Conservation (phyloP, 345 rosid genomes). For the Populus simonii region DNA sequence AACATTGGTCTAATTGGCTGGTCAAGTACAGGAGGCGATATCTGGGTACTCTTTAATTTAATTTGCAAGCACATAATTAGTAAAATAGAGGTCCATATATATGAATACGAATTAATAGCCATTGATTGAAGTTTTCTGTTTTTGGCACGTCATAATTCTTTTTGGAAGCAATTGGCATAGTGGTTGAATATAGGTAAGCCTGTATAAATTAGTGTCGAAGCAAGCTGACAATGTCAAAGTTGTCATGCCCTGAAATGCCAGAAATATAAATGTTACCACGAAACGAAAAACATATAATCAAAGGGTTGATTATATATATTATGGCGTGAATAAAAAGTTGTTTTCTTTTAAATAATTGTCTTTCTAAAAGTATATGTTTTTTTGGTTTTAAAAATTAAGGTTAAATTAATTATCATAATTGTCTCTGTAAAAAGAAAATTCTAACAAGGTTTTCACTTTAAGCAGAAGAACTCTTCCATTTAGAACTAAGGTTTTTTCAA, state of each 20-base stretch:
- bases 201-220: not conserved
- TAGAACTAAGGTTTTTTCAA: too few relatives aligned
- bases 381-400: too few relatives aligned
- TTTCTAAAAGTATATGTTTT: too few relatives aligned
- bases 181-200: not conserved
- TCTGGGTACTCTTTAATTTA: not conserved
- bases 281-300: too few relatives aligned
- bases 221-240: slow-evolving; percentile 23
- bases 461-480: too few relatives aligned
- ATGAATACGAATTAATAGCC: slow-evolving; percentile 13
- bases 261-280: not conserved
- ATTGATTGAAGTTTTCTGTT: slow-evolving; percentile 13
- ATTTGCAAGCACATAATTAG: not conserved
- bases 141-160: not conserved
- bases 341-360: too few relatives aligned
- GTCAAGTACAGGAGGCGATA: not conserved
- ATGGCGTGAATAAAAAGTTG: too few relatives aligned
- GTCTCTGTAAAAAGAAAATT: too few relatives aligned
- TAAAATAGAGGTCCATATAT: not conserved
- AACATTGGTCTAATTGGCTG: not conserved
- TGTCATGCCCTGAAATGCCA: slow-evolving; percentile 18
- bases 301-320: too few relatives aligned
- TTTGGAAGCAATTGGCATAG: not conserved
- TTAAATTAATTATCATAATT: too few relatives aligned
- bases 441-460: too few relatives aligned